phyloP scores from a whole-genome alignment of 23 red algal species.

The Gracilaria domingensis region DNA sequence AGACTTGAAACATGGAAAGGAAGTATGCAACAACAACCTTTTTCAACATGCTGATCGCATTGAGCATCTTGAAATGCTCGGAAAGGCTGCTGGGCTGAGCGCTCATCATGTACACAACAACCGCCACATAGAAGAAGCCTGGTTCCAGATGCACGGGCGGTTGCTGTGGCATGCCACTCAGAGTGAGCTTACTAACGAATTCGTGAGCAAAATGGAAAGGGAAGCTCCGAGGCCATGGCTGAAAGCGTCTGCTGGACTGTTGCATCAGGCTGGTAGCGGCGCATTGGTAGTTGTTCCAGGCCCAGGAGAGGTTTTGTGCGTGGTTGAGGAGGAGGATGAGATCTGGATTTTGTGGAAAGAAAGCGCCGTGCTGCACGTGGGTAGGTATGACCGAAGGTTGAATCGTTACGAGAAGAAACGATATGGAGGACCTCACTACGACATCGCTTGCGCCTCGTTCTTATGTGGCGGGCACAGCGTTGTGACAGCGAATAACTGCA shows the following conservation, averaged over 20 bases:
- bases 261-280: neutral
- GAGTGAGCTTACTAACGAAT: neutral
- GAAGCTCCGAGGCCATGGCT: slow-evolving; percentile 8
- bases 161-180: slow-evolving; percentile 1
- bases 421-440: too few species aligned
- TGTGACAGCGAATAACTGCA: too few species aligned
- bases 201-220: neutral
- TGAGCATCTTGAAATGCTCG: neutral
- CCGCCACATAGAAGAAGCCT: neutral
- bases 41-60: neutral
- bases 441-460: too few species aligned
- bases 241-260: neutral
- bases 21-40: neutral
- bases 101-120: neutral
- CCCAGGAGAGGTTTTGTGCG: neutral
- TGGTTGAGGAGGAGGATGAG: neutral
- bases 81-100: neutral
- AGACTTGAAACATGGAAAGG: neutral
- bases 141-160: slow-evolving; percentile 21
- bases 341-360: too few species aligned
- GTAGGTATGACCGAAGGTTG: too few species aligned
- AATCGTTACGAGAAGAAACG: too few species aligned
- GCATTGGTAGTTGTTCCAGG: neutral
- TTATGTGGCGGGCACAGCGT: too few species aligned
- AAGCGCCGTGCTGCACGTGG: too few species aligned